phyloP scores from a whole-genome alignment of 306 rosid genomes.

The Prunus padus region DNA sequence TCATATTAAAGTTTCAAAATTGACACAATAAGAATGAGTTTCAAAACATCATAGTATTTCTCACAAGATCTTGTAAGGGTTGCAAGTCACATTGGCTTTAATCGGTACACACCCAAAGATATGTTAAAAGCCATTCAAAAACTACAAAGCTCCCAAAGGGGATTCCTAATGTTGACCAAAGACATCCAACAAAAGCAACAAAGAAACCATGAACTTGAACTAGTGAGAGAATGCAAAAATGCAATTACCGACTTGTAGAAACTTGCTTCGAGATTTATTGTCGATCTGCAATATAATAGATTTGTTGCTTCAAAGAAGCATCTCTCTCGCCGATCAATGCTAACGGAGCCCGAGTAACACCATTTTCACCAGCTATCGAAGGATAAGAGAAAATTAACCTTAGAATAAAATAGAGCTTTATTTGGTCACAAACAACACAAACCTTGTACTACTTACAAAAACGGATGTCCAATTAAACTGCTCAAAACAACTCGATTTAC shows the following conservation, averaged over 20 bases:
- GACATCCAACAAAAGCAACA: background rate
- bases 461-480: too few species aligned
- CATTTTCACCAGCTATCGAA: too few species aligned
- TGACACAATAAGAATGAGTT: constrained; percentile 12
- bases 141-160: background rate
- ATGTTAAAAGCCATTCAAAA: background rate
- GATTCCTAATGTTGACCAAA: constrained; percentile 1
- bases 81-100: background rate
- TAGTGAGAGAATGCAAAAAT: background rate
- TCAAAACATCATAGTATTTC: background rate
- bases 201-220: background rate
- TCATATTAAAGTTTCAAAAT: constrained; percentile 3
- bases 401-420: too few species aligned
- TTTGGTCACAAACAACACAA: too few species aligned
- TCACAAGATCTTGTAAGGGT: background rate
- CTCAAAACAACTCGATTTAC: too few species aligned
- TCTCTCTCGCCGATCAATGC: too few species aligned
- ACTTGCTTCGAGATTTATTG: too few species aligned
- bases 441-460: too few species aligned
- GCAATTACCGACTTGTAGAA: constrained; percentile 74
- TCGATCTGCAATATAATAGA: too few species aligned
- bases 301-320: too few species aligned
- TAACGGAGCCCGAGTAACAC: too few species aligned
- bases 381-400: too few species aligned
- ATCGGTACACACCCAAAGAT: background rate